phyloP scores from a whole-genome alignment of 768 basidiomycete species.

The Hericium rajendrae region DNA sequence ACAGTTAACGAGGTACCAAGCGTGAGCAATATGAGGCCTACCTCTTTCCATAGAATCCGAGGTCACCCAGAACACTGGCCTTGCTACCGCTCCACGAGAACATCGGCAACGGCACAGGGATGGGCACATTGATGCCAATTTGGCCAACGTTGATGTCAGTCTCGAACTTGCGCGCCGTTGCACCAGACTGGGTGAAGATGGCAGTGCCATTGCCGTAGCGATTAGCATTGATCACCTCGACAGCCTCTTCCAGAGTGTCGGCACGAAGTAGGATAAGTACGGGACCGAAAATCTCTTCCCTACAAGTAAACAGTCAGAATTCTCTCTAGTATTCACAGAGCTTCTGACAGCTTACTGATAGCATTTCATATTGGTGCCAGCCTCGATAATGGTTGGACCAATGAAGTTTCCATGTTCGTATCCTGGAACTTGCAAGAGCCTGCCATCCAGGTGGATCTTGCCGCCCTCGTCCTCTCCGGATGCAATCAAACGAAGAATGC shows the following conservation, averaged over 20 bases:
- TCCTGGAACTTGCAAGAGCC: conserved; percentile 51
- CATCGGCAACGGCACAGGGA: conserved; percentile 89
- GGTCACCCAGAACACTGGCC: conserved; percentile 56
- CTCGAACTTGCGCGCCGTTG: conserved; percentile 92
- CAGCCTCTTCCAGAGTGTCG: conserved; percentile 82
- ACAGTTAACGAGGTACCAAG: not conserved
- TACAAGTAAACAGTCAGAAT: conserved; percentile 20
- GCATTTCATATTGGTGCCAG: conserved; percentile 71
- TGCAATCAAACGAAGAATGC: conserved; percentile 65
- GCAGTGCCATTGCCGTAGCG: conserved; percentile 90
- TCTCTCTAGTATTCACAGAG: not conserved
- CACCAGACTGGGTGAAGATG: conserved; percentile 94
- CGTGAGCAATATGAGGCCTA: conserved; percentile 20
- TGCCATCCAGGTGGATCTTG: conserved; percentile 78
- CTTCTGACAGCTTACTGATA: conserved; percentile 54
- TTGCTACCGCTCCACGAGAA: conserved; percentile 97
- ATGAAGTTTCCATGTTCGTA: conserved; percentile 92
- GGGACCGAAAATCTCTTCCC: conserved; percentile 94
- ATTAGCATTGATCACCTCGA: conserved; percentile 84
- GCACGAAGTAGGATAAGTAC: conserved; percentile 71
- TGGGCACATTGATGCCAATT: conserved; percentile 89
- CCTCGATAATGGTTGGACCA: conserved; percentile 86
- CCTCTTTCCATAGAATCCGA: conserved; percentile 89
- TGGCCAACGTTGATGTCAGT: conserved; percentile 80
- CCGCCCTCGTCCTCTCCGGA: conserved; percentile 78